Percentiles rank a stretch among this genome's conserved stretches.
Evolutionary conservation across 306 rosid species (phyloP).

Genomic region (Trifolium subterraneum): DNA sequence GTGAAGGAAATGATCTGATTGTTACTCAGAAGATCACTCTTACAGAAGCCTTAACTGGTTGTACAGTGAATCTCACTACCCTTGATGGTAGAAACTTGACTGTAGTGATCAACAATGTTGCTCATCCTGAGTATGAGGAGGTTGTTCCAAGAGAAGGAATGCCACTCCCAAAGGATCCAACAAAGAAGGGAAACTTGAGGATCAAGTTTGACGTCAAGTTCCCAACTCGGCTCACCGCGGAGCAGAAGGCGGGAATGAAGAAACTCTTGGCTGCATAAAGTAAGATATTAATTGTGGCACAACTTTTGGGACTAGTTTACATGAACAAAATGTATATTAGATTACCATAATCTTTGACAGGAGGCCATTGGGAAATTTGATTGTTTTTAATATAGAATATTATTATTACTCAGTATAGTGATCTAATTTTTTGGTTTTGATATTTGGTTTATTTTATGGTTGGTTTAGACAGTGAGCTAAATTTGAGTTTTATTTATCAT

Average conservation of each 20-base stretch:
- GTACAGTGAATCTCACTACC: conserved; percentile 53
- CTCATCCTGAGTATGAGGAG: conserved; percentile 60
- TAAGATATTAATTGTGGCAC: conserved; percentile 4
- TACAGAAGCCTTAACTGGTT: conserved; percentile 57
- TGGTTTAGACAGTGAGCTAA: conserved; percentile 13
- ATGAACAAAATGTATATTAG: conserved; percentile 26
- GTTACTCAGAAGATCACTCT: conserved; percentile 54
- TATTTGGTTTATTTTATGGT: conserved; percentile 8
- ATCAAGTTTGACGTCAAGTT: conserved; percentile 62
- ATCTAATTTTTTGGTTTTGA: conserved; percentile 34
- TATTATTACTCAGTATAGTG: conserved; percentile 9
- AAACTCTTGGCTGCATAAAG: conserved; percentile 52
- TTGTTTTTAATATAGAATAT: conserved; percentile 6
- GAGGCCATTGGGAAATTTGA: conserved; percentile 17
- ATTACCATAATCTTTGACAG: conserved; percentile 30
- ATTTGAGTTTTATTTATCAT: background rate
- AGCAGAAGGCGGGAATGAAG: conserved; percentile 68
- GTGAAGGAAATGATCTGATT: conserved; percentile 54
- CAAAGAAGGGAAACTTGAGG: conserved; percentile 60
- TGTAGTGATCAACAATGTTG: conserved; percentile 51
- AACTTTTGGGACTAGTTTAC: conserved; percentile 7
- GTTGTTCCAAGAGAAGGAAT: conserved; percentile 60
- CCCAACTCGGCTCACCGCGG: conserved; percentile 55
- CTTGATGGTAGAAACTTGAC: conserved; percentile 59
- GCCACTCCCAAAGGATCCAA: conserved; percentile 61